A percentile compares a stretch with the other conserved stretches of the same genome.
Conservation (phyloP, 2,329 filamentous ascomycete species). For the Colletotrichum sp. region DNA sequence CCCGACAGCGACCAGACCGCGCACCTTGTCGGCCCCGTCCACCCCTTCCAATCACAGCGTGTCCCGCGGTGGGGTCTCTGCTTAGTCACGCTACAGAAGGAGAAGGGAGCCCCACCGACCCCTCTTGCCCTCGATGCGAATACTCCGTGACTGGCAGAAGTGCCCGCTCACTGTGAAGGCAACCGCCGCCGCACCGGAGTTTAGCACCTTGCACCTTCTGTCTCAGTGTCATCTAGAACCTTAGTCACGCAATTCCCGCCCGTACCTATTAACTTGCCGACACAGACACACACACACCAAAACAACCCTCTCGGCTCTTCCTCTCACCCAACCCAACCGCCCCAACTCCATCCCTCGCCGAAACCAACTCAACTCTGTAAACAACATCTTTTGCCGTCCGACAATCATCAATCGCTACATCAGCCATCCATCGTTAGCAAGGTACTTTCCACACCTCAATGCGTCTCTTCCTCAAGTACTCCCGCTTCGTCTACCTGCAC, state of each 20-base stretch:
- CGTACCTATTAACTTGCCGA: background rate
- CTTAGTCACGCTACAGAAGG: background rate
- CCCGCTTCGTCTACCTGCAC: background rate
- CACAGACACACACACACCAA: background rate
- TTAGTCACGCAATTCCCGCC: slow-evolving; percentile 18
- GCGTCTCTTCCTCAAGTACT: background rate
- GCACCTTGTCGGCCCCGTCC: background rate
- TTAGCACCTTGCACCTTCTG: background rate
- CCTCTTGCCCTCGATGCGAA: slow-evolving; percentile 10
- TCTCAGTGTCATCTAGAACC: slow-evolving; percentile 5
- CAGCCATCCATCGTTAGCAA: background rate
- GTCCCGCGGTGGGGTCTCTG: background rate
- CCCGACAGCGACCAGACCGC: background rate
- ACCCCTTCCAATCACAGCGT: background rate
- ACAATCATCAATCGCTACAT: background rate
- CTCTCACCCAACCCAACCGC: background rate
- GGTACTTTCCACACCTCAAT: background rate
- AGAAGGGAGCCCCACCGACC: background rate
- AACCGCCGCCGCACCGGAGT: background rate
- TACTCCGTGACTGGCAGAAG: background rate
- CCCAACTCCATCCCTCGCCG: background rate
- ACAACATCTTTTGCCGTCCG: background rate
- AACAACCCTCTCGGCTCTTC: background rate
- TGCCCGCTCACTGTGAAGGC: background rate
- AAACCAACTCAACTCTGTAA: background rate